These are phyloP conservation scores for Colletotrichum costaricense DNA, from an alignment of 2,329 filamentous ascomycete species.

Conservation along the genomic window DNA sequence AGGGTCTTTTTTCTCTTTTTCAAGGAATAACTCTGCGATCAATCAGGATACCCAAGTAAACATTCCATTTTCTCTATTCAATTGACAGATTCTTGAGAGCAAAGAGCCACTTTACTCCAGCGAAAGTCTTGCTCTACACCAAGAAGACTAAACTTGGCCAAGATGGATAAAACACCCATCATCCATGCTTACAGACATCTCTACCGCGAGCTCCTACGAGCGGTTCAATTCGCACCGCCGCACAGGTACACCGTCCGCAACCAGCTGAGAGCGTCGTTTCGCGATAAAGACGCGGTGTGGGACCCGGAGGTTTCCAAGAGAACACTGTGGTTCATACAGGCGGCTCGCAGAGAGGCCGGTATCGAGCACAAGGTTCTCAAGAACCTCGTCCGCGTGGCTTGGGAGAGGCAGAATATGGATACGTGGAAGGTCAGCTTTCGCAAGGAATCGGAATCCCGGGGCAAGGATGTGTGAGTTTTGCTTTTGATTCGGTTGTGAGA, in stretches of 20 bases:
- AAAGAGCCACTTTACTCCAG: background rate
- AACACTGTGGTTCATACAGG: conserved; percentile 77
- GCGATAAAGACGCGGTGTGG: conserved; percentile 56
- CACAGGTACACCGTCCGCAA: conserved; percentile 72
- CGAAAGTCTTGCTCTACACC: background rate
- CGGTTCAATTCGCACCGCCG: conserved; percentile 78
- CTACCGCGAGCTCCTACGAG: conserved; percentile 74
- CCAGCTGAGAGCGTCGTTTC: conserved; percentile 70
- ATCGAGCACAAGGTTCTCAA: conserved; percentile 79
- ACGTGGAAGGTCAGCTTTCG: conserved; percentile 40
- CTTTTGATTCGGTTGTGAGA: background rate
- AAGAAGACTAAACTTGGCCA: background rate
- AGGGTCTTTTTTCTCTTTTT: background rate
- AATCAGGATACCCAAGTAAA: background rate
- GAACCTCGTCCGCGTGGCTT: conserved; percentile 66
- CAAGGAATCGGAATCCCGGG: conserved; percentile 3
- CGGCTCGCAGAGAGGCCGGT: conserved; percentile 71
- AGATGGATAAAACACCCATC: background rate
- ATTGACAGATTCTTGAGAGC: too few species aligned
- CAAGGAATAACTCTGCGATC: background rate
- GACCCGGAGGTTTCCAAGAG: conserved; percentile 66
- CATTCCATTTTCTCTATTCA: background rate
- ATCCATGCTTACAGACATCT: conserved; percentile 77
- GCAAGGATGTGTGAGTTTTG: conserved; percentile 37
- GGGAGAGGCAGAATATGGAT: conserved; percentile 46